These are phyloP conservation scores for Drosera spatulata DNA, from an alignment of 179 eudicot species.

Conservation along the genomic window DNA sequence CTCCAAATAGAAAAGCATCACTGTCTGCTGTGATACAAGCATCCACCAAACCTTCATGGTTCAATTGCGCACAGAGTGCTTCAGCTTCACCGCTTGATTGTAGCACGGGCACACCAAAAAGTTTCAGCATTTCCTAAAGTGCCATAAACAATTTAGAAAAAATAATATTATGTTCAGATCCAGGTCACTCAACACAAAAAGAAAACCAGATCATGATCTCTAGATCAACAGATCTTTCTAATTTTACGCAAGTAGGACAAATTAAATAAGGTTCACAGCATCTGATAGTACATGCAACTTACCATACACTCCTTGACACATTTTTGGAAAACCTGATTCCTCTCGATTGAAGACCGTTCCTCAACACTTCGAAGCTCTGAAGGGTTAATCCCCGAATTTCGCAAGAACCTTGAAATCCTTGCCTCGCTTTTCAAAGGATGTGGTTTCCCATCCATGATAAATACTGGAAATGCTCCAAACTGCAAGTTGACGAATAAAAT, in stretches of 20 bases:
- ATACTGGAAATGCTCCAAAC: constrained; percentile 97
- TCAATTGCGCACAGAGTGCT: constrained; percentile 91
- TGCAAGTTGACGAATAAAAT: constrained; percentile 19
- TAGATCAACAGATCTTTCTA: too few relatives aligned
- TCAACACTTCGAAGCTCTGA: constrained; percentile 37
- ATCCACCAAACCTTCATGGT: constrained; percentile 74
- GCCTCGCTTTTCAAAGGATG: constrained; percentile 77
- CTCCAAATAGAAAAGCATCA: constrained; percentile 89
- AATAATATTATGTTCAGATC: neutral
- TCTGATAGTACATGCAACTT: constrained; percentile 8
- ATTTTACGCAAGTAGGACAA: too few relatives aligned
- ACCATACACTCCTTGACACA: constrained; percentile 78
- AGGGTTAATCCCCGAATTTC: constrained; percentile 54
- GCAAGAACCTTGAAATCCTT: constrained; percentile 59
- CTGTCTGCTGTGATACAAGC: constrained; percentile 96
- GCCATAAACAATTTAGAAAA: constrained; percentile 5
- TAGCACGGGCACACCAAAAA: constrained; percentile 82
- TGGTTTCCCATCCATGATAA: constrained; percentile 76
- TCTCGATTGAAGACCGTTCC: constrained; percentile 53
- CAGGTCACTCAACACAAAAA: neutral
- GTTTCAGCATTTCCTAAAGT: constrained; percentile 73
- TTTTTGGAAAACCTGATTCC: constrained; percentile 54
- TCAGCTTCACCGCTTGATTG: constrained; percentile 86
- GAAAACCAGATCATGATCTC: too few relatives aligned
- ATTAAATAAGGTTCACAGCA: too few relatives aligned